A percentile compares a stretch with the other conserved stretches of the same genome.
phyloP scores from a whole-genome alignment of 768 basidiomycete genomes.

The Mycena galericulata region DNA sequence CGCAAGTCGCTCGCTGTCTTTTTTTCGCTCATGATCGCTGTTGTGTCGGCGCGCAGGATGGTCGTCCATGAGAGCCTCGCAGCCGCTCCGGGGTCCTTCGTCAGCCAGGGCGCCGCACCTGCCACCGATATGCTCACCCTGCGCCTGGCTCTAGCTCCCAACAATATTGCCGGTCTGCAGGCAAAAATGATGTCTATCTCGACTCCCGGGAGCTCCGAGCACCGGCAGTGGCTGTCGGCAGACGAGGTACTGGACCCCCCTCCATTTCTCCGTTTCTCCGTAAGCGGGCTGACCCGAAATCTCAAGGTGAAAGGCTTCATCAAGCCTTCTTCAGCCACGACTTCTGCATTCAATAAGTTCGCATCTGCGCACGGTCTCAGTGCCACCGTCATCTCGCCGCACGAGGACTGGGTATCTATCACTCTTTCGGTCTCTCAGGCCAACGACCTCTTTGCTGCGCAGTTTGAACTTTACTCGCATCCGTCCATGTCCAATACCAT shows the following conservation, averaged over 20 bases:
- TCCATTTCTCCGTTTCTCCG: background rate
- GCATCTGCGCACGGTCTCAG: background rate
- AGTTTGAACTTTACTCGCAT: slow-evolving; percentile 2
- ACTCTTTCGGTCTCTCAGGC: slow-evolving; percentile 14
- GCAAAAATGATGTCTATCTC: slow-evolving; percentile 2
- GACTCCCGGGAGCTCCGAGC: slow-evolving; percentile 8
- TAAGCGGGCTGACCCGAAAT: background rate
- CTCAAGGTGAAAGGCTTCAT: slow-evolving; percentile 1
- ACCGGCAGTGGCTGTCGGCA: background rate
- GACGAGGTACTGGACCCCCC: too few relatives aligned
- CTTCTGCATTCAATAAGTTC: slow-evolving; percentile 9
- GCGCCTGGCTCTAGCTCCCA: background rate
- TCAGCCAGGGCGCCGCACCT: slow-evolving; percentile 1
- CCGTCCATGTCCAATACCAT: background rate
- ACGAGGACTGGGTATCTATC: slow-evolving; percentile 11
- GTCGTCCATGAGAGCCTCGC: slow-evolving; percentile 3
- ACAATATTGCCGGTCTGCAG: slow-evolving; percentile 5
- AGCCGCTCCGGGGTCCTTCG: slow-evolving; percentile 7
- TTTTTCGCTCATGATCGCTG: too few relatives aligned
- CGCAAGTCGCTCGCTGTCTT: too few relatives aligned
- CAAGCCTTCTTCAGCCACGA: background rate
- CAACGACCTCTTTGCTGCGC: slow-evolving; percentile 9
- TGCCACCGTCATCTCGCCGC: slow-evolving; percentile 6
- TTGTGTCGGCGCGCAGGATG: too few relatives aligned
- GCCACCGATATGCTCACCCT: background rate